Evolutionary conservation across 345 rosid genomes (phyloP), one percentile per base, ranked within the genome.

Genomic region (Leavenworthia alabamica): DNA sequence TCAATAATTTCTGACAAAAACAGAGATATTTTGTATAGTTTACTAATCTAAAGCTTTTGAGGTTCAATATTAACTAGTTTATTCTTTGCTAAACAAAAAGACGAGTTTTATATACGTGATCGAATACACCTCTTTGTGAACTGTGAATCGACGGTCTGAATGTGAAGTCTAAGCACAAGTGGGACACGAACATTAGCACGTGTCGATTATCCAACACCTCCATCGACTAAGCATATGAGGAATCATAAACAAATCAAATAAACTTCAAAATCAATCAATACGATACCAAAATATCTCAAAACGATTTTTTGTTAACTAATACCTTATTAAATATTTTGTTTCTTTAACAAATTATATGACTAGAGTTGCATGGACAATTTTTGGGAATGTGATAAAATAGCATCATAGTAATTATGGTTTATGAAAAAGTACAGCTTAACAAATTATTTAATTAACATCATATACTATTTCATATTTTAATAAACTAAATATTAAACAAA

Each of bases 211-310:
- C 42, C 67, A 69, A 36, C 24, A 27, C 24, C 20, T 35, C 7
- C 31, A 50, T 41, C 60, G 66, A 60, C 73, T 69, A 42, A 68
- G 73, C 66, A 68, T 60, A n/a, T 1, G 43, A 31, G 39, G 8
- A 31, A 41, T 24, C 46, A 41, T 57, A 43, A 29, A 42, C n/a
- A 42, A 16, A 60, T 8, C 39, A 40, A 9, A 60, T 5, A 67
- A 16, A 4, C 4, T 33, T 2, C 4, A 6, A 43, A n/a, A n/a
- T 33, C 41, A 26, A 20, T 57, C 51, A 15, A 41, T 40, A 24
- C 52, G 31, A 60, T 32, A 33, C 41, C 41, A 61, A 69, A 69
- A 61, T 61, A 61, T 61, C 73, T 68, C 24, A 1, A 59, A 11
- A n/a, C 29, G 22, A 2, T 16, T 27, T 13, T 1, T 22, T 58